A percentile compares a stretch with the other conserved stretches of the same genome.
phyloP scores from a whole-genome alignment of 148 eudicot species.

The Vaccinium myrtillus region DNA sequence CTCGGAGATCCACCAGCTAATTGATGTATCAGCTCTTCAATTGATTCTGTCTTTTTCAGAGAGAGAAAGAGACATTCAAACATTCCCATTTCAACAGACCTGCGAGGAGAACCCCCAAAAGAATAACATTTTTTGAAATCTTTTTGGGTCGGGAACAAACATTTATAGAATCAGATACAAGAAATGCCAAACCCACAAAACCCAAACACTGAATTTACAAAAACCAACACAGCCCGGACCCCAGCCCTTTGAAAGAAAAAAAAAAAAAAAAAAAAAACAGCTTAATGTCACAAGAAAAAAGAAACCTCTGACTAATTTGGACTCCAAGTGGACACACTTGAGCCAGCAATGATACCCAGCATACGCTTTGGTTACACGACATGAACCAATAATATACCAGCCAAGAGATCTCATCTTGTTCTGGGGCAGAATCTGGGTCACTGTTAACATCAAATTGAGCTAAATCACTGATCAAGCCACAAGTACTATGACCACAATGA shows the following conservation, averaged over 20 bases:
- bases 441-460: not conserved
- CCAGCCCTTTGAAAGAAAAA: not conserved
- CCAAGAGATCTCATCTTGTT: not conserved
- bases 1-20: not conserved
- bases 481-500: slow-evolving; percentile 58
- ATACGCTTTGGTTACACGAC: not conserved
- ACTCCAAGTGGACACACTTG: not conserved
- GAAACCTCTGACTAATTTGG: not conserved
- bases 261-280: not conserved
- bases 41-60: not conserved
- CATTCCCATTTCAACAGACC: not conserved
- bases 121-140: not conserved
- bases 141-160: not conserved
- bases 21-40: not conserved
- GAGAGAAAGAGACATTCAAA: not conserved
- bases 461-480: slow-evolving; percentile 35
- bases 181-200: not conserved
- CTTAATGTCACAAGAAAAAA: too few species aligned
- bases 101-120: not conserved
- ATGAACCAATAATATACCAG: not conserved
- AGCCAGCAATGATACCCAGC: not conserved
- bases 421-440: not conserved
- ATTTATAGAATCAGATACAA: not conserved
- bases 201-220: not conserved
- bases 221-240: not conserved